A percentile compares a stretch with the other conserved stretches of the same genome.
These are phyloP conservation scores for Chytriomyces hyalinus DNA, from an alignment of 192 early-diverging fungal species.

Conservation along the genomic window DNA sequence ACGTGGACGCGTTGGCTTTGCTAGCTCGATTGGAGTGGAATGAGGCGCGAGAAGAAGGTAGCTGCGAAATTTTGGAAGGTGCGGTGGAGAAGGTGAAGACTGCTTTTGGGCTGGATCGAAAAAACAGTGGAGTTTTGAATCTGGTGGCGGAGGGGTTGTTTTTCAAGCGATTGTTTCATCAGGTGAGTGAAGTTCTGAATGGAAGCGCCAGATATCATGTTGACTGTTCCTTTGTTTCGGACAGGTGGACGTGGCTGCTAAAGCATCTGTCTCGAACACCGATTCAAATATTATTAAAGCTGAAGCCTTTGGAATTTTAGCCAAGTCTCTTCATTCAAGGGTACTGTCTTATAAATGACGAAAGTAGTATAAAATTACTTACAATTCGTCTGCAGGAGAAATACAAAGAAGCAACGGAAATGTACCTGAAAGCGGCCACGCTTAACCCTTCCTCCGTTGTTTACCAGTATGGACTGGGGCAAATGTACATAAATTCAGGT, in stretches of 20 bases:
- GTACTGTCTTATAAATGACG: slow-evolving; percentile 3
- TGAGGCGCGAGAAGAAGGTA: slow-evolving; percentile 43
- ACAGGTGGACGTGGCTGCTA: slow-evolving; percentile 25
- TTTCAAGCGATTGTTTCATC: slow-evolving; percentile 31
- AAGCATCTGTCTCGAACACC: slow-evolving; percentile 12
- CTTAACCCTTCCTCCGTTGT: slow-evolving; percentile 71
- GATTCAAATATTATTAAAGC: slow-evolving; percentile 32
- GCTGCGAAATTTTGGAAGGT: slow-evolving; percentile 48
- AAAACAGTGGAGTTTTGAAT: slow-evolving; percentile 54
- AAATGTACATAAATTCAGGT: slow-evolving; percentile 71
- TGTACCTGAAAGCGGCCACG: slow-evolving; percentile 67
- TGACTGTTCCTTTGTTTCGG: not conserved
- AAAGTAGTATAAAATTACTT: not conserved
- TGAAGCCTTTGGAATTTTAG: slow-evolving; percentile 44
- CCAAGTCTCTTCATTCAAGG: slow-evolving; percentile 39
- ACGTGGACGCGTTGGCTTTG: slow-evolving; percentile 72
- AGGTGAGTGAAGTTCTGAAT: slow-evolving; percentile 24
- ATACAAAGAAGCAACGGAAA: slow-evolving; percentile 73
- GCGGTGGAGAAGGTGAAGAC: slow-evolving; percentile 52
- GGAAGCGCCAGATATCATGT: not conserved
- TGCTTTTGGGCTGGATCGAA: slow-evolving; percentile 45
- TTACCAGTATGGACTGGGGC: slow-evolving; percentile 78
- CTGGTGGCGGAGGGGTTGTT: slow-evolving; percentile 45
- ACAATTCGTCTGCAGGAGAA: slow-evolving; percentile 52
- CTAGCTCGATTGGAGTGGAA: slow-evolving; percentile 85